phyloP scores from a whole-genome alignment of 805 yeast genomes.

The Scheffersomyces coipomensis region DNA sequence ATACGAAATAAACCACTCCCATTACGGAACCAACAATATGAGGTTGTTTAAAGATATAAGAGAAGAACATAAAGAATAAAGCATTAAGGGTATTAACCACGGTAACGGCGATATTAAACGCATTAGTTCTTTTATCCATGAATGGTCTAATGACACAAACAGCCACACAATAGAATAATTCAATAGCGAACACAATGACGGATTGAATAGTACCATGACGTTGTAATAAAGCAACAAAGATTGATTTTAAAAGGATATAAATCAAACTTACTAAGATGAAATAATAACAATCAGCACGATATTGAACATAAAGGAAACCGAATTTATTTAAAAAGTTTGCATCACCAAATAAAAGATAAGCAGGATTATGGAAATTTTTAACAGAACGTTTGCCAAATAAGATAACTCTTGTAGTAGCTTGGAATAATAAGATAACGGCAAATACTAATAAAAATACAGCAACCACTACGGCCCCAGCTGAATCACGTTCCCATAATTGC shows the following conservation, averaged over 20 bases:
- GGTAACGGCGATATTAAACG: slow-evolving; percentile 85
- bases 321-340: slow-evolving; percentile 74
- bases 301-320: slow-evolving; percentile 92
- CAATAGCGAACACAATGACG: slow-evolving; percentile 70
- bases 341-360: slow-evolving; percentile 87
- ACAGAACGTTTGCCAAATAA: slow-evolving; percentile 72
- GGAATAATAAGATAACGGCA: slow-evolving; percentile 56
- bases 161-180: slow-evolving; percentile 63
- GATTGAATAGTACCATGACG: slow-evolving; percentile 79
- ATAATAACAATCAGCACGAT: slow-evolving; percentile 82
- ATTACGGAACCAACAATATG: slow-evolving; percentile 86
- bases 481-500: slow-evolving; percentile 84
- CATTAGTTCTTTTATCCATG: slow-evolving; percentile 92
- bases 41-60: slow-evolving; percentile 79
- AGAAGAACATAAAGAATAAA: slow-evolving; percentile 83
- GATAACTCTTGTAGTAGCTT: slow-evolving; percentile 74
- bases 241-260: slow-evolving; percentile 70
- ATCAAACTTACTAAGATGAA: slow-evolving; percentile 66
- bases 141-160: slow-evolving; percentile 79
- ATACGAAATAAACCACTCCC: slow-evolving; percentile 84
- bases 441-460: slow-evolving; percentile 70
- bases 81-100: slow-evolving; percentile 80
- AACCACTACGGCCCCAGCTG: slow-evolving; percentile 77
- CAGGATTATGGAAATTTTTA: slow-evolving; percentile 81
- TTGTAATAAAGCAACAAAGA: slow-evolving; percentile 87